Evolutionary conservation across 2,329 filamentous ascomycete genomes (phyloP).

Genomic region (Periconia macrospinosa): DNA sequence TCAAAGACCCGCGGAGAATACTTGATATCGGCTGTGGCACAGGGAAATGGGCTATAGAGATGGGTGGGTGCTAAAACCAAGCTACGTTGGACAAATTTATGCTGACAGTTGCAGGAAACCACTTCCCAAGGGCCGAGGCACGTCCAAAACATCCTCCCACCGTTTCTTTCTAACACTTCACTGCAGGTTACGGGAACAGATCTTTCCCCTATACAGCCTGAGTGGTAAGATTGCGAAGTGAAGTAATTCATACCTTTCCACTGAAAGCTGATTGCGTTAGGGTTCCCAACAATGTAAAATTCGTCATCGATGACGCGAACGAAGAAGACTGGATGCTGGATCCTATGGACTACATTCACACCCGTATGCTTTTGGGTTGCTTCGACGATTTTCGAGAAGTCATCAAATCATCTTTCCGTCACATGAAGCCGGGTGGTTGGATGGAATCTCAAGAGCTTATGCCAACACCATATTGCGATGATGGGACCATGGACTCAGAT

Average conservation of each 20-base stretch:
- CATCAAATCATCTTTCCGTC: slow-evolving; percentile 54
- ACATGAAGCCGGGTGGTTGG: slow-evolving; percentile 60
- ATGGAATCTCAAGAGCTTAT: slow-evolving; percentile 48
- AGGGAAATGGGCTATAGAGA: slow-evolving; percentile 46
- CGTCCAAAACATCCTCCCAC: slow-evolving; percentile 2
- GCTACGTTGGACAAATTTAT: not conserved
- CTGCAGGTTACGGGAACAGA: slow-evolving; percentile 46
- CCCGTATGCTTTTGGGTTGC: slow-evolving; percentile 60
- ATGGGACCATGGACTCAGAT: slow-evolving; percentile 54
- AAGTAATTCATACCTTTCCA: not conserved
- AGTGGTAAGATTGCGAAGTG: slow-evolving; percentile 25
- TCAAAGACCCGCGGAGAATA: slow-evolving; percentile 40
- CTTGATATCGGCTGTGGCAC: slow-evolving; percentile 48
- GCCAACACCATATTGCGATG: slow-evolving; percentile 55
- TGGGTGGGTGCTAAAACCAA: slow-evolving; percentile 30
- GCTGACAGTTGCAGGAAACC: slow-evolving; percentile 33
- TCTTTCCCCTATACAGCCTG: slow-evolving; percentile 45
- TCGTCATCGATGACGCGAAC: slow-evolving; percentile 71
- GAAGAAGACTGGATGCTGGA: slow-evolving; percentile 60
- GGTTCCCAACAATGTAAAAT: slow-evolving; percentile 72
- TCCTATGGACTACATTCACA: slow-evolving; percentile 62
- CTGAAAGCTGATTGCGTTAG: slow-evolving; percentile 10
- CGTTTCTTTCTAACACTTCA: slow-evolving; percentile 14
- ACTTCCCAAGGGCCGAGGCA: slow-evolving; percentile 38
- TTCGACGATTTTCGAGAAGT: slow-evolving; percentile 60